Percentiles rank a stretch among this genome's conserved stretches.
phyloP scores from a whole-genome alignment of 768 basidiomycete species.

The Suillus clintonianus region DNA sequence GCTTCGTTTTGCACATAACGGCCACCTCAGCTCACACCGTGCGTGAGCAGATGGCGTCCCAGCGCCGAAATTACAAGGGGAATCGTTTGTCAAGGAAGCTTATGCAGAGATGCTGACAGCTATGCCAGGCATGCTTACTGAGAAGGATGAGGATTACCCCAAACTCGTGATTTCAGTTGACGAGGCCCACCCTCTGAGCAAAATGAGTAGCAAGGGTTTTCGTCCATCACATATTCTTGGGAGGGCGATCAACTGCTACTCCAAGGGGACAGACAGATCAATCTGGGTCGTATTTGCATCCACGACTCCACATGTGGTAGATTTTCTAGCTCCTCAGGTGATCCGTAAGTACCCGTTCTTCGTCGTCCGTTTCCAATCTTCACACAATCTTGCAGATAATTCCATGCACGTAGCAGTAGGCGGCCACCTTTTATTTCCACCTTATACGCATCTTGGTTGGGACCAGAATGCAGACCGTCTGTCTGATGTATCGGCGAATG shows the following conservation, averaged over 20 bases:
- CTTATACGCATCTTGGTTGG: conserved; percentile 3
- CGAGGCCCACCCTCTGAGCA: not conserved
- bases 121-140: no score
- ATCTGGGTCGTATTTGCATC: conserved; percentile 8
- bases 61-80: not conserved
- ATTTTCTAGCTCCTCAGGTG: no score
- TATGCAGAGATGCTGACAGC: no score
- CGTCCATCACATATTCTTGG: not conserved
- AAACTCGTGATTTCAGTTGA: not conserved
- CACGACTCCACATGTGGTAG: no score
- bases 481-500: not conserved
- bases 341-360: no score
- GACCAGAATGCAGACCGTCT: not conserved
- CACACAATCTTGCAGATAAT: not conserved
- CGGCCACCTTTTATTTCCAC: not conserved
- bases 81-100: not conserved
- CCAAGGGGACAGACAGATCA: not conserved
- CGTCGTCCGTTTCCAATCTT: not conserved
- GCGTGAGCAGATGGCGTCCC: not conserved
- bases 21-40: not conserved
- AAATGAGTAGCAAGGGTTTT: not conserved
- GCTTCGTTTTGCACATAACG: not conserved
- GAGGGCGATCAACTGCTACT: not conserved
- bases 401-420: not conserved
- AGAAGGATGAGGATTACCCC: not conserved